Conservation (phyloP, 2,329 filamentous ascomycete genomes). For the Sporothrix euskadiensis region DNA sequence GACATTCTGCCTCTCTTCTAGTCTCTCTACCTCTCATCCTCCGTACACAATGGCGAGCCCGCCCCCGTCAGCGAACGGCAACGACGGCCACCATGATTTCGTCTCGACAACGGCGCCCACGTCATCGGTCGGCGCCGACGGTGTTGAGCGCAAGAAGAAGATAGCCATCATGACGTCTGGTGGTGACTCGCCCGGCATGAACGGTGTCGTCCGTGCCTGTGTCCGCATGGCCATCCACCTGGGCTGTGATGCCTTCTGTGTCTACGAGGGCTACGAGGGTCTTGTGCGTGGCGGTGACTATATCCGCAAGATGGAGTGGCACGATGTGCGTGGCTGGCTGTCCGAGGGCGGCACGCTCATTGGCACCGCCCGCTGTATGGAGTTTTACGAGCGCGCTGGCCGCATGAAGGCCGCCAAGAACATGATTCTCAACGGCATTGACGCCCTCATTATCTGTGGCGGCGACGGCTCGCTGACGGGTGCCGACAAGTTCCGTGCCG, state of each 20-base stretch:
- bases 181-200: conserved; percentile 94
- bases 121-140: background rate
- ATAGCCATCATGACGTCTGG: conserved; percentile 94
- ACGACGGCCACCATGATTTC: background rate
- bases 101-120: background rate
- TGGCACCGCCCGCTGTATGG: conserved; percentile 89
- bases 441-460: conserved; percentile 94
- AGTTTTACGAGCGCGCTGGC: conserved; percentile 85
- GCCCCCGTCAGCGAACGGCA: background rate
- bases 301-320: conserved; percentile 86
- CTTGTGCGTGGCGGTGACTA: conserved; percentile 85
- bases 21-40: background rate
- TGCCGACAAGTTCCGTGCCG: conserved; percentile 86
- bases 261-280: conserved; percentile 96
- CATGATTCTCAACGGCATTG: conserved; percentile 88
- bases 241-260: conserved; percentile 74
- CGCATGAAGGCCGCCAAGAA: conserved; percentile 88
- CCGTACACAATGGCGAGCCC: conserved; percentile 13
- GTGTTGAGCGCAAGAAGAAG: conserved; percentile 54
- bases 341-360: conserved; percentile 95
- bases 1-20: background rate
- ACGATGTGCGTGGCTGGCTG: conserved; percentile 91
- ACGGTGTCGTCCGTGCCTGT: conserved; percentile 83
- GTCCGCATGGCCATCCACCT: conserved; percentile 88
- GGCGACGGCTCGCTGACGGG: conserved; percentile 96